Conservation (phyloP, 176 grass and related monocot species). For the Elymus sibiricus region DNA sequence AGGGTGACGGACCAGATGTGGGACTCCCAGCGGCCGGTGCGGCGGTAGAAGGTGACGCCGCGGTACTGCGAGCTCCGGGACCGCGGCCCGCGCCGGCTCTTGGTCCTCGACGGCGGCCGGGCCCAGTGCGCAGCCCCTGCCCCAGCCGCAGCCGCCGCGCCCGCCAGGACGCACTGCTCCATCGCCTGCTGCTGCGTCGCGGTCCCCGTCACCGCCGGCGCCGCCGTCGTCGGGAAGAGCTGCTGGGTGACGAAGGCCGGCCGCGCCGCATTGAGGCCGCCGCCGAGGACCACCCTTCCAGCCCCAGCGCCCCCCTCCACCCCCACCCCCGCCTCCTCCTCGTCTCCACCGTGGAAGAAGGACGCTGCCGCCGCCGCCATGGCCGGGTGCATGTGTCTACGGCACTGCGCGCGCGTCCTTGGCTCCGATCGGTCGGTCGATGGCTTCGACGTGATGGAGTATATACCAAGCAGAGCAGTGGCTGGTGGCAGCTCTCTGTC, state of each 20-base stretch:
- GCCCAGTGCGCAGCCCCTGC: neutral
- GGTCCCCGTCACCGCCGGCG: neutral
- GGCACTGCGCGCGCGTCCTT: neutral
- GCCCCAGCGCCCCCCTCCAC: neutral
- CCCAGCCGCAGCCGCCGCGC: neutral
- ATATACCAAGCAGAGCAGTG: neutral
- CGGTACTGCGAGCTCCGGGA: too few species aligned
- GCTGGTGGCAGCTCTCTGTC: neutral
- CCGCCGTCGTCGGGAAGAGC: slow-evolving; percentile 43
- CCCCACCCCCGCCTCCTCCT: neutral
- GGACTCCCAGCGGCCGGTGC: slow-evolving; percentile 73
- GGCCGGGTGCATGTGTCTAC: neutral
- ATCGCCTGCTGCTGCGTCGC: neutral
- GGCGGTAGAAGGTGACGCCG: slow-evolving; percentile 84
- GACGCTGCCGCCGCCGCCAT: slow-evolving; percentile 21
- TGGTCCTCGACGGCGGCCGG: slow-evolving; percentile 26
- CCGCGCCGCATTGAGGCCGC: slow-evolving; percentile 10
- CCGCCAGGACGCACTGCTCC: neutral
- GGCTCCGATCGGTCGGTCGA: neutral
- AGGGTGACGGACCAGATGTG: slow-evolving; percentile 54
- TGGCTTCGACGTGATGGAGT: neutral
- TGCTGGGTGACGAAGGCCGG: slow-evolving; percentile 46
- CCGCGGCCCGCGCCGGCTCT: too few species aligned
- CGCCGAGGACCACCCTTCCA: slow-evolving; percentile 6
- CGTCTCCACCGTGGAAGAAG: neutral